Evolutionary conservation across 768 basidiomycete species (phyloP).

Genomic region (Rhodotorula toruloides): DNA sequence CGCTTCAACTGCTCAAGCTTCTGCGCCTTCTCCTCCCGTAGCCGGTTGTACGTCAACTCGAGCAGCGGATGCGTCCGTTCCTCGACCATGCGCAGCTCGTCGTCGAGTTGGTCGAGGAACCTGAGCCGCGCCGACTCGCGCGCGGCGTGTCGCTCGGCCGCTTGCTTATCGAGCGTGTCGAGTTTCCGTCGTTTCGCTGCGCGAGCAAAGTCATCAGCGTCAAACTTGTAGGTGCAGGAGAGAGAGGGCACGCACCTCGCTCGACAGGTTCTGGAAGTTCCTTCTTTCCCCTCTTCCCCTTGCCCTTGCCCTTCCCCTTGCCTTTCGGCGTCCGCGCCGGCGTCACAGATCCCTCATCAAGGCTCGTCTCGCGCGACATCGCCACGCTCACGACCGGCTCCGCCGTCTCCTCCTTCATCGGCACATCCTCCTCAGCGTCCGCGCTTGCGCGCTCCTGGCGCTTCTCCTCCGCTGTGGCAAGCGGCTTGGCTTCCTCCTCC

Average conservation of each 20-base stretch:
- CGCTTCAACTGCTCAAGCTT: conserved; percentile 9
- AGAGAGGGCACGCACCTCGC: not conserved
- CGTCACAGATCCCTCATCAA: not conserved
- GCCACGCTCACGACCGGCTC: not conserved
- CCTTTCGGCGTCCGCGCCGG: not conserved
- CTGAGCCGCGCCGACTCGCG: not conserved
- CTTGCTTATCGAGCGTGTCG: conserved; percentile 1
- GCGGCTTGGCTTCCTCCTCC: not conserved
- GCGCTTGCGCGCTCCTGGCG: not conserved
- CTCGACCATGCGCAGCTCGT: conserved; percentile 8
- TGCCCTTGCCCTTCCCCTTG: not conserved
- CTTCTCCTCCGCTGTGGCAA: not conserved
- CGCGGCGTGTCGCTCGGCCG: not conserved
- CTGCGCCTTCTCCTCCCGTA: conserved; percentile 19
- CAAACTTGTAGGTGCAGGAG: no score
- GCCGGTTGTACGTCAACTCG: not conserved
- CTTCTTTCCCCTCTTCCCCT: conserved; percentile 3
- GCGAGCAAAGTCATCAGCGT: no score
- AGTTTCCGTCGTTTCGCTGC: conserved; percentile 23
- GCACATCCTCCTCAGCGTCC: conserved; percentile 6
- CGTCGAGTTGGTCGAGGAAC: conserved; percentile 23
- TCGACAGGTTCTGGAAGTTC: conserved; percentile 7
- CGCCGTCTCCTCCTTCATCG: not conserved
- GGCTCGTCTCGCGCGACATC: conserved; percentile 14
- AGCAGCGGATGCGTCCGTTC: conserved; percentile 21